A percentile compares a stretch with the other conserved stretches of the same genome.
Evolutionary conservation across 2,329 filamentous ascomycete genomes (phyloP).

Genomic region (Chaetomium sp.): DNA sequence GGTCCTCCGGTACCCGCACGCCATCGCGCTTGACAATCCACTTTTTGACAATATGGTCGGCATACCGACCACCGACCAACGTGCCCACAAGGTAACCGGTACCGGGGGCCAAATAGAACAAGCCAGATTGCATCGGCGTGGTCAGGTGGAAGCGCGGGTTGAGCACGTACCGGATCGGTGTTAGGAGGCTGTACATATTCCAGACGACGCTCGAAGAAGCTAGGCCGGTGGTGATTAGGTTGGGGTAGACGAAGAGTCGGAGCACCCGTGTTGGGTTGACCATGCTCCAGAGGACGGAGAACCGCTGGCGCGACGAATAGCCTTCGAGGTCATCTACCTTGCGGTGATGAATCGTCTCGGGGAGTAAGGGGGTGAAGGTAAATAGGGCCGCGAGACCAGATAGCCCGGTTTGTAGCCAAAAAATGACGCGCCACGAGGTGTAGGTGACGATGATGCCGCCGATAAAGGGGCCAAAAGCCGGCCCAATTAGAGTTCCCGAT

Average conservation of each 20-base stretch:
- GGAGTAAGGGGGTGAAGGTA: conserved; percentile 51
- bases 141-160: conserved; percentile 63
- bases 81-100: conserved; percentile 60
- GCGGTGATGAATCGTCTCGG: conserved; percentile 60
- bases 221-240: conserved; percentile 52
- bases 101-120: conserved; percentile 67
- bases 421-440: conserved; percentile 59
- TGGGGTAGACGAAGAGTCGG: conserved; percentile 56
- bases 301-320: conserved; percentile 37
- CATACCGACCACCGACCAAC: conserved; percentile 62
- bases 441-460: conserved; percentile 66
- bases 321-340: conserved; percentile 49
- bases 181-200: conserved; percentile 66
- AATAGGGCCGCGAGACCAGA: conserved; percentile 49
- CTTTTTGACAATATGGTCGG: conserved; percentile 56
- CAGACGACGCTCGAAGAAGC: conserved; percentile 57
- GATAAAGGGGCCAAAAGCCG: conserved; percentile 56
- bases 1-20: conserved; percentile 60
- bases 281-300: conserved; percentile 49
- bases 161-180: conserved; percentile 62
- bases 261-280: conserved; percentile 54
- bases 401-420: conserved; percentile 62
- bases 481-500: conserved; percentile 58
- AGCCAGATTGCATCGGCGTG: conserved; percentile 55
- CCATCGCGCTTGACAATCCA: conserved; percentile 50